Percentiles rank a stretch among this genome's conserved stretches.
phyloP scores from a whole-genome alignment of 208 protist genomes.

The Porcisia hertigi region DNA sequence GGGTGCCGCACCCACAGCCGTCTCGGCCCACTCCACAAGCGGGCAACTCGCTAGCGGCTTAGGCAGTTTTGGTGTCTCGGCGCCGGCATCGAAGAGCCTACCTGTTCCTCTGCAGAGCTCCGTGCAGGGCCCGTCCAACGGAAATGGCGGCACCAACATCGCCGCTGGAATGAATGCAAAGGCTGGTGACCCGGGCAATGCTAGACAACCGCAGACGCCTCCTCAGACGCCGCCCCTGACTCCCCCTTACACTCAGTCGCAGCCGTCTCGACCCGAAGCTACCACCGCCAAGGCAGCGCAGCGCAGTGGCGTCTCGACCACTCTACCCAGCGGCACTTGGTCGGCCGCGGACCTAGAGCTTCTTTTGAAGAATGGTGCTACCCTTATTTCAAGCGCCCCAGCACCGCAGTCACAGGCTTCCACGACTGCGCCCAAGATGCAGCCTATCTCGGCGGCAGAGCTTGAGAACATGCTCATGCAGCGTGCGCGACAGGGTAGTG shows the following conservation, averaged over 20 bases:
- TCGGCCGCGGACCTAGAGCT: constrained; percentile 63
- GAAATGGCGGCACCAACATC: constrained; percentile 6
- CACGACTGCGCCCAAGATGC: constrained; percentile 10
- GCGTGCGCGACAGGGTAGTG: constrained; percentile 35
- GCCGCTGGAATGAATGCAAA: constrained; percentile 18
- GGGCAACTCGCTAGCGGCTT: neutral
- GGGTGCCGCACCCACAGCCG: neutral
- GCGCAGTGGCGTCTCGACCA: neutral
- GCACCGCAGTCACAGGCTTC: constrained; percentile 1
- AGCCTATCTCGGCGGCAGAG: constrained; percentile 51
- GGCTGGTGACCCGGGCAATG: constrained; percentile 1
- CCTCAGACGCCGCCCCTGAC: constrained; percentile 2
- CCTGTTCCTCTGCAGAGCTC: neutral
- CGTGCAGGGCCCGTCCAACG: neutral
- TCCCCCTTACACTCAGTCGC: neutral
- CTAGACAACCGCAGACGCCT: neutral
- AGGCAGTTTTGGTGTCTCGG: neutral
- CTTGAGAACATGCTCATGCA: constrained; percentile 60
- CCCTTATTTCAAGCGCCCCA: constrained; percentile 1
- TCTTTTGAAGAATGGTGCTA: constrained; percentile 37
- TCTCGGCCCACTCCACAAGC: neutral
- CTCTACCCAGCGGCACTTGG: constrained; percentile 32
- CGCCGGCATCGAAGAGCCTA: neutral
- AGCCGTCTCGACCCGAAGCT: neutral
- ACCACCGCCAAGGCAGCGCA: constrained; percentile 7